Conservation (phyloP, 1,284 basidiomycete species). For the Schizophyllum amplum region DNA sequence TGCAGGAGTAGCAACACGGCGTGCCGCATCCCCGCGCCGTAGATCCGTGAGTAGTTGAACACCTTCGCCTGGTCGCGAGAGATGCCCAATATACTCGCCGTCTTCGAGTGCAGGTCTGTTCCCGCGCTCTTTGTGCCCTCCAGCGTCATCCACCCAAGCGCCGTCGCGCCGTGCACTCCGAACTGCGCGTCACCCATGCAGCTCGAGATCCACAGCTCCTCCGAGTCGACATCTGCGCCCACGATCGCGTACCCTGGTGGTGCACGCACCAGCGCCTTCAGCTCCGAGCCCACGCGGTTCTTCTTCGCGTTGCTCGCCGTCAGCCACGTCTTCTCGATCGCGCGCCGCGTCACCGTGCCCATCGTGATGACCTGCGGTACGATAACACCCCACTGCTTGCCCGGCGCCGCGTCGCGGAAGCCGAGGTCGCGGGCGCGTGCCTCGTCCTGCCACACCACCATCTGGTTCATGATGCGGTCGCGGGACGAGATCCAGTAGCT, state of each 20-base stretch:
- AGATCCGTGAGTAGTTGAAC: constrained; percentile 99
- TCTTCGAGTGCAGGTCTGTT: constrained; percentile 97
- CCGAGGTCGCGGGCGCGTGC: constrained; percentile 37
- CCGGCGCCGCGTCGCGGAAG: constrained; percentile 20
- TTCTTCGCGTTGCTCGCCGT: constrained; percentile 98
- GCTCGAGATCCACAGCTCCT: constrained; percentile 98
- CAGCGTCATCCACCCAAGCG: constrained; percentile 99
- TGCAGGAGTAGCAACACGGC: constrained; percentile 87
- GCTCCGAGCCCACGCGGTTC: constrained; percentile 94
- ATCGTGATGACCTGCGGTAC: constrained; percentile 95
- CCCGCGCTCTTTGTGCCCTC: constrained; percentile 97
- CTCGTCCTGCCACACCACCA: constrained; percentile 79
- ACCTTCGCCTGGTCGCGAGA: constrained; percentile 96
- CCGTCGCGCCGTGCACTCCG: constrained; percentile 93
- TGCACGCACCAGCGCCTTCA: constrained; percentile 96
- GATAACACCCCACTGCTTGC: constrained; percentile 80
- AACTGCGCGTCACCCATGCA: constrained; percentile 99
- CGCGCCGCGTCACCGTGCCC: constrained; percentile 96
- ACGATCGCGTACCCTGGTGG: constrained; percentile 93
- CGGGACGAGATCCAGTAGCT: constrained; percentile 97
- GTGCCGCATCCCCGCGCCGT: constrained; percentile 95
- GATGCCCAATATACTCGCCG: constrained; percentile 89
- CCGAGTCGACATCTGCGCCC: constrained; percentile 97
- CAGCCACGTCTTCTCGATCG: constrained; percentile 98
- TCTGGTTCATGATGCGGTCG: constrained; percentile 89